Evolutionary conservation across 805 yeast species (phyloP), one percentile per base, ranked within the genome.

Genomic region (Danielia reshetovae): DNA sequence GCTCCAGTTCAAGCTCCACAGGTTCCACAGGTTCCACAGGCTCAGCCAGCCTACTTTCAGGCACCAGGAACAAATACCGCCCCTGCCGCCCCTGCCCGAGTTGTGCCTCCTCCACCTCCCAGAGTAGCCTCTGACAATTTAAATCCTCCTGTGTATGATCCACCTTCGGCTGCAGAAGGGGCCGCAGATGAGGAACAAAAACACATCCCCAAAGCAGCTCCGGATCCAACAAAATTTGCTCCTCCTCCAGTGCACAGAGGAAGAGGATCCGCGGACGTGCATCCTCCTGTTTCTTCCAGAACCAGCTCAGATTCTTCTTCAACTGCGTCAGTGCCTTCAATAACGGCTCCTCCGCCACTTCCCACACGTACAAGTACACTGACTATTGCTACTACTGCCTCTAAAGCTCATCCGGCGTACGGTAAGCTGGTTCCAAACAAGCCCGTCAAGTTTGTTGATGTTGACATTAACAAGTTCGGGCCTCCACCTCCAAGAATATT

Each of bases 401-500:
- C n/a, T n/a, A n/a, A n/a, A n/a, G n/a, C n/a, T n/a, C n/a, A n/a
- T n/a, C n/a, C n/a, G n/a, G n/a, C n/a, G n/a, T n/a, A n/a, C n/a
- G n/a, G n/a, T n/a, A n/a, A n/a, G n/a, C n/a, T n/a, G 11, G 36
- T 18, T 5, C 12, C 36, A 5, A 6, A 23, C 2, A 24, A 12
- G 7, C 47, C 52, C 2, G 43, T 44, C 24, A 44, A 43, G 29
- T 43, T 41, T 19, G 36, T 43, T 51, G 66, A 63, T 4, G 52
- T 68, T 25, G 70, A 70, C 42, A 40, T 57, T 9, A 43, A 51
- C 22, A 60, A 57, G 21, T 56, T 59, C 39, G 76, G 69, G 1
- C 70, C 75, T 2, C 75, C 76, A 6, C 74, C 74, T 2, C 77
- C 77, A 4, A 59, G 52, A 16, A 27, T 37, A 7, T 34, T 18